phyloP scores from a whole-genome alignment of 768 basidiomycete species.

The Rhizopogon vulgaris region DNA sequence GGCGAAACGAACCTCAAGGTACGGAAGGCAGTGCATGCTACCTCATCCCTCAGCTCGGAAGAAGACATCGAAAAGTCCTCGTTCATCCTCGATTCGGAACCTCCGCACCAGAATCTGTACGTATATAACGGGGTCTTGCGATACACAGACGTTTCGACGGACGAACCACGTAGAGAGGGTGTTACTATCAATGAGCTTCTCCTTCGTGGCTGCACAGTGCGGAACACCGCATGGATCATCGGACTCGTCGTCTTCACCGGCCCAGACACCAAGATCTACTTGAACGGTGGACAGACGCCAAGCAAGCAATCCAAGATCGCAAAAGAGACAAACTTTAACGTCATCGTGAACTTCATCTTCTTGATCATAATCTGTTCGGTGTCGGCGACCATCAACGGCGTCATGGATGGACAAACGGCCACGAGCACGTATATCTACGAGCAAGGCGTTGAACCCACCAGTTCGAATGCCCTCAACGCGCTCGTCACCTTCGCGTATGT shows the following conservation, averaged over 20 bases:
- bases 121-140: conserved; percentile 81
- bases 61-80: conserved; percentile 85
- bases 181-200: conserved; percentile 91
- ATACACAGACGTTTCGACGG: conserved; percentile 51
- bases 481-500: conserved; percentile 90
- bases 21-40: conserved; percentile 70
- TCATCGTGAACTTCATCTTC: conserved; percentile 86
- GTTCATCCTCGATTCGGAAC: conserved; percentile 89
- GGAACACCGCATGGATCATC: conserved; percentile 90
- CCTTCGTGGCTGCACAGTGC: conserved; percentile 82
- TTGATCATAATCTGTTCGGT: conserved; percentile 71
- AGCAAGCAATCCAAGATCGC: conserved; percentile 98
- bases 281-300: conserved; percentile 89
- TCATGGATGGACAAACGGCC: conserved; percentile 49
- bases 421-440: conserved; percentile 78
- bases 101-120: conserved; percentile 91
- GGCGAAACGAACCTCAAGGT: conserved; percentile 97
- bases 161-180: conserved; percentile 54
- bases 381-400: conserved; percentile 71
- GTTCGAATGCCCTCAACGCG: conserved; percentile 59
- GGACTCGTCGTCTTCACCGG: conserved; percentile 94
- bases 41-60: conserved; percentile 69
- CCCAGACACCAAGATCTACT: conserved; percentile 86
- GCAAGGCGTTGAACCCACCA: conserved; percentile 53
- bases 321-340: conserved; percentile 97